A percentile compares a stretch with the other conserved stretches of the same genome.
Conservation (phyloP, 2,329 filamentous ascomycete species). For the Knoxdaviesia capensis region DNA sequence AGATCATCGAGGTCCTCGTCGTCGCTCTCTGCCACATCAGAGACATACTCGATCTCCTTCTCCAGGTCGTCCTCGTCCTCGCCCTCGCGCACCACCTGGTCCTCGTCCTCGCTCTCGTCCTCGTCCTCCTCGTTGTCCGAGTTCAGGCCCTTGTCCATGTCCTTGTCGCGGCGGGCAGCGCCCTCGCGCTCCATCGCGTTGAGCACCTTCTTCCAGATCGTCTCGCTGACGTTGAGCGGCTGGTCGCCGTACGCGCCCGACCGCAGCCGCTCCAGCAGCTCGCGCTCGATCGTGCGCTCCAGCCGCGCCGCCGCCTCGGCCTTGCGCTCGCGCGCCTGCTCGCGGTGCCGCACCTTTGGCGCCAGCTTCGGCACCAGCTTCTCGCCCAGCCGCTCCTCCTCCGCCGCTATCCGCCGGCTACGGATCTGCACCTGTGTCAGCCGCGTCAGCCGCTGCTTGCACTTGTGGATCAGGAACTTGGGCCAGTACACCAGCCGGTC, state of each 20-base stretch:
- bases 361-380: constrained; percentile 73
- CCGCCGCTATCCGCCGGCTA: constrained; percentile 61
- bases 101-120: constrained; percentile 49
- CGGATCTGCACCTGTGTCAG: constrained; percentile 79
- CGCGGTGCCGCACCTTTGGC: constrained; percentile 66
- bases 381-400: constrained; percentile 80
- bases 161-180: constrained; percentile 64
- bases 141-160: constrained; percentile 72
- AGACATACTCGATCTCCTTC: constrained; percentile 78
- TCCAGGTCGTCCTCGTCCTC: constrained; percentile 74
- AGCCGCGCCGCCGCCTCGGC: constrained; percentile 76
- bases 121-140: constrained; percentile 53
- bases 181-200: constrained; percentile 75
- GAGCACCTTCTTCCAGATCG: constrained; percentile 94
- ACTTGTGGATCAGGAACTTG: constrained; percentile 83
- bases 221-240: constrained; percentile 85
- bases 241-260: constrained; percentile 89
- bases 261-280: constrained; percentile 75
- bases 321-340: constrained; percentile 57
- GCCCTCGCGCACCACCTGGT: constrained; percentile 69
- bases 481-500: constrained; percentile 80
- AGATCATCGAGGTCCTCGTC: constrained; percentile 79
- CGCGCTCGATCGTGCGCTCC: constrained; percentile 85
- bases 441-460: constrained; percentile 86
- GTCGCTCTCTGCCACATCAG: constrained; percentile 70